These are phyloP conservation scores for Hypoxylon fuscum DNA, from an alignment of 495 filamentous ascomycete genomes.

Conservation along the genomic window DNA sequence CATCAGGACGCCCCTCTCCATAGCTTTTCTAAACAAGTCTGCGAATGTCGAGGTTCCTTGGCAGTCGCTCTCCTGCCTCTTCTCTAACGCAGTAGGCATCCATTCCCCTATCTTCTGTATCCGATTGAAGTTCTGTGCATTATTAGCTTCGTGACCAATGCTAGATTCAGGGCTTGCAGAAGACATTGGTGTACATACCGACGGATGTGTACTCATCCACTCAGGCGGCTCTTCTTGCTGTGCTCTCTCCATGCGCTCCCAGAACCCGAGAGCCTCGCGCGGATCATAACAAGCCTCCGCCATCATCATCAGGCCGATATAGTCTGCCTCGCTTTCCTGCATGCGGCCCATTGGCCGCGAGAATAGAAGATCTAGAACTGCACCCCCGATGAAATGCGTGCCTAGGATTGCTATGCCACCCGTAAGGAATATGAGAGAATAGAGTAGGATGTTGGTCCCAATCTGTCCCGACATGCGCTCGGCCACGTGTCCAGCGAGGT, in stretches of 20 bases:
- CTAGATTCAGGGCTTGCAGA: neutral
- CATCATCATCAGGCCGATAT: constrained; percentile 83
- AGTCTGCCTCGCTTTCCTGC: constrained; percentile 77
- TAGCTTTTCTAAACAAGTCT: constrained; percentile 47
- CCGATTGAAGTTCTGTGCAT: constrained; percentile 67
- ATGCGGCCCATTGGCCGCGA: constrained; percentile 73
- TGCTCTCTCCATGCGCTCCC: constrained; percentile 77
- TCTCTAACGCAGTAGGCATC: constrained; percentile 67
- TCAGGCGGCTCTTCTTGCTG: constrained; percentile 69
- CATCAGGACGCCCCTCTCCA: constrained; percentile 36
- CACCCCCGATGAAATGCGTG: constrained; percentile 51
- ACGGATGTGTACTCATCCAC: constrained; percentile 88
- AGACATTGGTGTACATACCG: constrained; percentile 57
- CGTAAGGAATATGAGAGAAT: constrained; percentile 57
- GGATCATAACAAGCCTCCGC: constrained; percentile 73
- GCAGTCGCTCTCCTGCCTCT: constrained; percentile 62
- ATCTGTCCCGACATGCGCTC: constrained; percentile 76
- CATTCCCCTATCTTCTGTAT: constrained; percentile 75
- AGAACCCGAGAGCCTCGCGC: constrained; percentile 73
- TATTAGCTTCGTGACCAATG: constrained; percentile 27
- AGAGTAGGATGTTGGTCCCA: constrained; percentile 63
- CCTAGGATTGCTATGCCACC: constrained; percentile 59
- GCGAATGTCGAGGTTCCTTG: constrained; percentile 49
- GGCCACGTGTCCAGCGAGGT: constrained; percentile 79
- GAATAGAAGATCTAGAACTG: constrained; percentile 69